A percentile compares a stretch with the other conserved stretches of the same genome.
Evolutionary conservation across 371 early-diverging fungal species (phyloP).

Genomic region (Mycotypha africana): DNA sequence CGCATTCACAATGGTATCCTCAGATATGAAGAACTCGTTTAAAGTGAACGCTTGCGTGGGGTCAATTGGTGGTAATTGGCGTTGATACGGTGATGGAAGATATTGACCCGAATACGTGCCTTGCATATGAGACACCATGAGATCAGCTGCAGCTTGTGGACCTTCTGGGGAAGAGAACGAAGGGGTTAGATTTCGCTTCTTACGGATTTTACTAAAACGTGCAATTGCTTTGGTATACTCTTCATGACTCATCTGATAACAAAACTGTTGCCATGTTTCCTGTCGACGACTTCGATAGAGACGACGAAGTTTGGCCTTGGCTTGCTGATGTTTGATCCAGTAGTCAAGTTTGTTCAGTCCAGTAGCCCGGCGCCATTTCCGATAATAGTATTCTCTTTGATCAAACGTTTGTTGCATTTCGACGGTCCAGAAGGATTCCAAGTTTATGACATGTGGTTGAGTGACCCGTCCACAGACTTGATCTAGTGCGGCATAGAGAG

Average conservation of each 20-base stretch:
- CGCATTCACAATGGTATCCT: background rate
- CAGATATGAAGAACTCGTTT: background rate
- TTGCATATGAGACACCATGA: conserved; percentile 2
- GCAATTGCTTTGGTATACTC: conserved; percentile 1
- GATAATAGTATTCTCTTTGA: conserved; percentile 1
- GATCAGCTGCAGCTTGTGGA: background rate
- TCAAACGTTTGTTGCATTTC: background rate
- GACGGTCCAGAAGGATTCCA: background rate
- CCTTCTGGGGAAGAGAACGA: background rate
- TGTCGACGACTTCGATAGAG: background rate
- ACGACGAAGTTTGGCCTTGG: conserved; percentile 1
- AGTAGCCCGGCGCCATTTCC: conserved; percentile 5
- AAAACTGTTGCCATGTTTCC: conserved; percentile 14
- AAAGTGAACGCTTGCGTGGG: background rate
- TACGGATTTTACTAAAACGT: background rate
- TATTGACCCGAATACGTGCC: background rate
- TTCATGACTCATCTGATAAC: background rate
- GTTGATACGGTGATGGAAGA: background rate
- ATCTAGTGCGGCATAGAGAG: background rate
- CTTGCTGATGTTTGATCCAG: conserved; percentile 10
- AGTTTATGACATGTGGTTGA: too few relatives aligned
- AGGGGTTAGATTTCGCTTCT: background rate
- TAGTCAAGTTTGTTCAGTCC: conserved; percentile 3
- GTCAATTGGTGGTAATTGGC: background rate
- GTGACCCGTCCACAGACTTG: background rate